Conservation (phyloP, 176 grass and related monocot genomes). For the Eragrostis nindensis region DNA sequence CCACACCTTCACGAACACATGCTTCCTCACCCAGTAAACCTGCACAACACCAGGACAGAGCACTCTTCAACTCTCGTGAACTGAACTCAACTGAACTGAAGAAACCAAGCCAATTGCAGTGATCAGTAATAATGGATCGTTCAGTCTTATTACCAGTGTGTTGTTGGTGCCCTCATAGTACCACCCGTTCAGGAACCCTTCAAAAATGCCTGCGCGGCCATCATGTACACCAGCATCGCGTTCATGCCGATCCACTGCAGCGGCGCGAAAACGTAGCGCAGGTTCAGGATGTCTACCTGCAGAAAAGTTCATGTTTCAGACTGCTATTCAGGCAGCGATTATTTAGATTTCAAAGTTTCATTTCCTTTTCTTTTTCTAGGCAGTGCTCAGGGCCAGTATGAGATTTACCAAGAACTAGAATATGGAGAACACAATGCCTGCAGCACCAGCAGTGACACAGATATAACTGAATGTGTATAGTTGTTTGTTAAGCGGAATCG, state of each 20-base stretch:
- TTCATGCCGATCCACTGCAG: conserved; percentile 93
- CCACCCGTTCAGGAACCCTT: conserved; percentile 96
- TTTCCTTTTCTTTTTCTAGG: no score
- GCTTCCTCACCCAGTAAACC: conserved; percentile 95
- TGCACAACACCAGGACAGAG: conserved; percentile 21
- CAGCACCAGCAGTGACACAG: conserved; percentile 80
- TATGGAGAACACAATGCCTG: conserved; percentile 64
- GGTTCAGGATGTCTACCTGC: conserved; percentile 71
- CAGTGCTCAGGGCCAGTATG: no score
- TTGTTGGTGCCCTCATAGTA: conserved; percentile 88
- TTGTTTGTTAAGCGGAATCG: conserved; percentile 90
- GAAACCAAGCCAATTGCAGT: neutral
- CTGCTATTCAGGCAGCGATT: no score
- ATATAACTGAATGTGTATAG: conserved; percentile 88
- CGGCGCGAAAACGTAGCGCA: conserved; percentile 50
- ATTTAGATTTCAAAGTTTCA: no score
- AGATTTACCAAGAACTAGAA: conserved; percentile 76
- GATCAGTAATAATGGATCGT: neutral
- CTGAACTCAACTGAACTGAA: neutral
- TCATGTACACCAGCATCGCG: conserved; percentile 95
- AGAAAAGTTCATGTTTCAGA: neutral
- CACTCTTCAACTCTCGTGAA: neutral
- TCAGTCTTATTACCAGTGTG: conserved; percentile 70
- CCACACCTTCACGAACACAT: conserved; percentile 81
- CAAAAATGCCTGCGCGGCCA: conserved; percentile 97